Conservation (phyloP, 164 flowering plant genomes). For the Litsea cubeba region DNA sequence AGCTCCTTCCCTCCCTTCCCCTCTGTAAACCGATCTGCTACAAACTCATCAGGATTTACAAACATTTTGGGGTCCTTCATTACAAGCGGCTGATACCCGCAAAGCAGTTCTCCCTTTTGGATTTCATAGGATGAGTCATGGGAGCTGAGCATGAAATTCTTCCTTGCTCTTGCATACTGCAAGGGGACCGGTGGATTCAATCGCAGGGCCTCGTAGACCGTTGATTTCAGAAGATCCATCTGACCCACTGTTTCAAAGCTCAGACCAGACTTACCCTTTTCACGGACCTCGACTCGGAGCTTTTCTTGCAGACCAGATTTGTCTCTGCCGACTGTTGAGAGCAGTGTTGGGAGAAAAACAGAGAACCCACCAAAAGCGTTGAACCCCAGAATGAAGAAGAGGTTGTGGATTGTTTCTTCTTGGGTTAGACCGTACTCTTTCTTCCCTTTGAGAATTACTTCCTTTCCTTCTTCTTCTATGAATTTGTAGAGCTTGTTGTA, state of each 20-base stretch:
- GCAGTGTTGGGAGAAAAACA: constrained; percentile 41
- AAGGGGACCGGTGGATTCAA: constrained; percentile 65
- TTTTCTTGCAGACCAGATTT: constrained; percentile 43
- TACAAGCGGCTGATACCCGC: constrained; percentile 68
- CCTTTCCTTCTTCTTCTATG: constrained; percentile 44
- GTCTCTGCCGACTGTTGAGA: constrained; percentile 34
- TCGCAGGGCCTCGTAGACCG: constrained; percentile 76
- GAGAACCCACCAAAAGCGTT: constrained; percentile 87
- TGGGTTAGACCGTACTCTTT: constrained; percentile 50
- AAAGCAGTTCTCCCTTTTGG: constrained; percentile 77
- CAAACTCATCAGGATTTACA: constrained; percentile 58
- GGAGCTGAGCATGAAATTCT: constrained; percentile 57
- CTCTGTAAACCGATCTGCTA: constrained; percentile 50
- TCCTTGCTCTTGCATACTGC: constrained; percentile 74
- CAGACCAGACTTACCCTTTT: constrained; percentile 19
- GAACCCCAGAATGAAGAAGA: constrained; percentile 73
- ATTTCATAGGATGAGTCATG: constrained; percentile 52
- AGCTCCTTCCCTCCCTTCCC: constrained; percentile 46
- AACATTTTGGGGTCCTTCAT: constrained; percentile 71
- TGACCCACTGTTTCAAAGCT: constrained; percentile 46
- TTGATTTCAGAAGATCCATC: constrained; percentile 55
- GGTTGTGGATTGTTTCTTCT: constrained; percentile 64
- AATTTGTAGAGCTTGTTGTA: constrained; percentile 57
- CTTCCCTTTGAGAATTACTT: constrained; percentile 34
- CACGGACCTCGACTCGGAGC: constrained; percentile 47